Evolutionary conservation across 2,329 filamentous ascomycete species (phyloP).

Genomic region (Botrytis medusae): DNA sequence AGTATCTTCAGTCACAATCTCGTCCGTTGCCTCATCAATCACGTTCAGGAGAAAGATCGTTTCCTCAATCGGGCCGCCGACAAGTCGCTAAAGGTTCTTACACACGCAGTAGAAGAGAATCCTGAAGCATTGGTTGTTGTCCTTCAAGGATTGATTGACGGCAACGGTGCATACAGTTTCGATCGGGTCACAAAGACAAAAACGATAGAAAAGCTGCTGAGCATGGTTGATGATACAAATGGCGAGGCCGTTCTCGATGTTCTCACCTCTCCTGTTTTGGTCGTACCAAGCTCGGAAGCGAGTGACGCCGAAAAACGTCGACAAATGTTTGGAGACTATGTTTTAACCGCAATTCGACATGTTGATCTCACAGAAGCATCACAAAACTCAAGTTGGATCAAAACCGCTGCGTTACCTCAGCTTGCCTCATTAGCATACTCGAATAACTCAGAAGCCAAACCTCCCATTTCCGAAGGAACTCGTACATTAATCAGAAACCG

Average conservation of each 20-base stretch:
- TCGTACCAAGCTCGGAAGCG: constrained; percentile 35
- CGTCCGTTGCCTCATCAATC: constrained; percentile 78
- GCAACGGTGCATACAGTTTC: constrained; percentile 73
- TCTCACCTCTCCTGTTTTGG: constrained; percentile 47
- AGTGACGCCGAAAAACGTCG: constrained; percentile 38
- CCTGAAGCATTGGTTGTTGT: constrained; percentile 60
- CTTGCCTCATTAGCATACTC: constrained; percentile 57
- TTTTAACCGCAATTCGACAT: constrained; percentile 37
- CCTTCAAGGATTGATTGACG: constrained; percentile 66
- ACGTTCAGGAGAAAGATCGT: constrained; percentile 73
- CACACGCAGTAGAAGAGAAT: constrained; percentile 61
- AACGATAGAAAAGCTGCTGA: constrained; percentile 64
- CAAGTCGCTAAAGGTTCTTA: constrained; percentile 71
- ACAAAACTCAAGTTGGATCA: constrained; percentile 32
- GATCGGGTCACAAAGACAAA: constrained; percentile 85
- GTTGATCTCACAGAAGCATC: constrained; percentile 31
- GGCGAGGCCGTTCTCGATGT: constrained; percentile 48
- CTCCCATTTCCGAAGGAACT: constrained; percentile 52
- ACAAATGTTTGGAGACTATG: constrained; percentile 38
- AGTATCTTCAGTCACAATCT: constrained; percentile 80
- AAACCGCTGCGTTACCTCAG: constrained; percentile 31
- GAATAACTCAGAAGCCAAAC: constrained; percentile 45
- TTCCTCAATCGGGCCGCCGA: constrained; percentile 78
- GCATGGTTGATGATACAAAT: constrained; percentile 30
- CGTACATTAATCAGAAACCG: constrained; percentile 55